Percentiles rank a stretch among this genome's conserved stretches.
Conservation (phyloP, 306 rosid species). For the Vigna hirtella region DNA sequence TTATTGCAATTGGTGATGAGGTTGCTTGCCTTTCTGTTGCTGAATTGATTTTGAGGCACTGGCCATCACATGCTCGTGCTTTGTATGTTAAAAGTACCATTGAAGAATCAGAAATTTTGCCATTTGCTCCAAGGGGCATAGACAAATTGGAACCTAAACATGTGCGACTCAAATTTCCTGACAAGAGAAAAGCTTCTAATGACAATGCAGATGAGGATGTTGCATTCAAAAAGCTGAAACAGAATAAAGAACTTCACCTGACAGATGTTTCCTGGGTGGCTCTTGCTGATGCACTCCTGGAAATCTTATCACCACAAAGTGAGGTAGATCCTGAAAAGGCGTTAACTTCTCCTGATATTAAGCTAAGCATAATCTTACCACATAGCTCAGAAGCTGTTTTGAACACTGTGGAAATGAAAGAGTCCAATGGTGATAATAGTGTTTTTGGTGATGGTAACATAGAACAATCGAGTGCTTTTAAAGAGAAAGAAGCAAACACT, state of each 20-base stretch:
- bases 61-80: constrained; percentile 99
- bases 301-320: constrained; percentile 61
- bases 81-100: constrained; percentile 81
- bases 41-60: constrained; percentile 92
- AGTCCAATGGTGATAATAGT: constrained; percentile 49
- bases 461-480: constrained; percentile 58
- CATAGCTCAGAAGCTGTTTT: constrained; percentile 59
- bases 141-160: constrained; percentile 96
- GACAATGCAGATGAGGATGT: constrained; percentile 63
- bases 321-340: constrained; percentile 51
- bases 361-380: constrained; percentile 64
- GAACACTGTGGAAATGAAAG: constrained; percentile 60
- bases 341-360: constrained; percentile 72
- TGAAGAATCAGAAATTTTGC: constrained; percentile 80
- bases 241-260: constrained; percentile 69
- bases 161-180: constrained; percentile 78
- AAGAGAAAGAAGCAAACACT: constrained; percentile 69
- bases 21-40: constrained; percentile 93
- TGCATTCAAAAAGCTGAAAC: constrained; percentile 75
- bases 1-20: constrained; percentile 97
- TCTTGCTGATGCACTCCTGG: constrained; percentile 78
- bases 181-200: constrained; percentile 77
- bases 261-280: constrained; percentile 83
- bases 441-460: constrained; percentile 55
- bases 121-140: constrained; percentile 94